phyloP scores from a whole-genome alignment of 768 basidiomycete species.

The Rhizopogon sp. region DNA sequence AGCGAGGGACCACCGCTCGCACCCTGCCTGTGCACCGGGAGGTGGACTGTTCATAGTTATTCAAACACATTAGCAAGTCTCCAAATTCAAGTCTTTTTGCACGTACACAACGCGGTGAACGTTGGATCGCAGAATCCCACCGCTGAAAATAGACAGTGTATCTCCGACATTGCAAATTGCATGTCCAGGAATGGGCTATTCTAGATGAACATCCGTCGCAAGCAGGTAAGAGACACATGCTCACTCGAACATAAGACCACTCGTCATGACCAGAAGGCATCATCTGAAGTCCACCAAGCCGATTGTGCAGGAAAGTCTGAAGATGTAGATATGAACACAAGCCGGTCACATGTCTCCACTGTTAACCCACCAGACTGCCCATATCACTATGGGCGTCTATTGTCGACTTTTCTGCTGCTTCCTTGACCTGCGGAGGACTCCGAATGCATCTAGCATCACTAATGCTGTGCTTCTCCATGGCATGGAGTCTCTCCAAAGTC shows the following conservation, averaged over 20 bases:
- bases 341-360: background rate
- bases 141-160: constrained; percentile 55
- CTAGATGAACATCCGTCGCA: background rate
- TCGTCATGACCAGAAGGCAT: constrained; percentile 52
- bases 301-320: constrained; percentile 66
- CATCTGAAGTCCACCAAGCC: constrained; percentile 66
- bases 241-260: constrained; percentile 67
- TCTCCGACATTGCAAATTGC: constrained; percentile 63
- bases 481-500: constrained; percentile 39
- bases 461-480: constrained; percentile 41
- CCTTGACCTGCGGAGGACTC: constrained; percentile 34
- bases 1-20: constrained; percentile 61
- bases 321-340: too few relatives aligned
- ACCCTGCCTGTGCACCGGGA: constrained; percentile 47
- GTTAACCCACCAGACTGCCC: constrained; percentile 48
- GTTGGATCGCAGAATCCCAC: constrained; percentile 59
- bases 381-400: constrained; percentile 70
- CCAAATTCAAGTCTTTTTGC: background rate
- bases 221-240: background rate
- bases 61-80: background rate
- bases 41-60: constrained; percentile 30
- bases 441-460: constrained; percentile 55
- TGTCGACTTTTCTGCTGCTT: constrained; percentile 27
- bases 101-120: constrained; percentile 50
- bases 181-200: constrained; percentile 47